Percentiles rank a stretch among this genome's conserved stretches.
Evolutionary conservation across 2,329 filamentous ascomycete species (phyloP).

Genomic region (Aspergillus unguis): DNA sequence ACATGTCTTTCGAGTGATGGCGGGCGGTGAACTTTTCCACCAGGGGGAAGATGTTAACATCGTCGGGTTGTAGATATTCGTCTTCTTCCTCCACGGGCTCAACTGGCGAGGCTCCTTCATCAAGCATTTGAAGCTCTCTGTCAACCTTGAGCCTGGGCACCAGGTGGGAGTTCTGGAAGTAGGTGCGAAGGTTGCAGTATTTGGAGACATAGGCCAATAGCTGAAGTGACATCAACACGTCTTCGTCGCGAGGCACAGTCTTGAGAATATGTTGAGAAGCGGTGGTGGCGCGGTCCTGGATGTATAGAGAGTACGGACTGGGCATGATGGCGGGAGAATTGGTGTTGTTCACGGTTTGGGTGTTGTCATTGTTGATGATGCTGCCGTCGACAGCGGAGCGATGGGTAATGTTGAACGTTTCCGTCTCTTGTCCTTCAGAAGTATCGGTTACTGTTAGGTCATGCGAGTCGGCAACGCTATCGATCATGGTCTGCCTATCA

Average conservation of each 20-base stretch:
- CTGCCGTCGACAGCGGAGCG: constrained; percentile 80
- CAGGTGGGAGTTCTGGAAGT: constrained; percentile 92
- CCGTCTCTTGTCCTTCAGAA: constrained; percentile 80
- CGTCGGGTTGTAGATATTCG: constrained; percentile 86
- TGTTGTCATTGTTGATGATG: constrained; percentile 67
- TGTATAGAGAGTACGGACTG: constrained; percentile 72
- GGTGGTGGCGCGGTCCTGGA: constrained; percentile 70
- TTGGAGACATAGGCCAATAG: constrained; percentile 96
- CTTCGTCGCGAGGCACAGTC: constrained; percentile 93
- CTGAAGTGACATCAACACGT: constrained; percentile 96
- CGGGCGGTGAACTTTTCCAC: constrained; percentile 98
- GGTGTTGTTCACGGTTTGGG: constrained; percentile 59
- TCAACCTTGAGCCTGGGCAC: constrained; percentile 90
- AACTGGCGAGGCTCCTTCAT: constrained; percentile 56
- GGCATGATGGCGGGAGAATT: constrained; percentile 70
- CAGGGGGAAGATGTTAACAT: constrained; percentile 97
- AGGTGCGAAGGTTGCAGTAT: constrained; percentile 92
- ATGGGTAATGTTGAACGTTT: constrained; percentile 92
- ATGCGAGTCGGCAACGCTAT: constrained; percentile 65
- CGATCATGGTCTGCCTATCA: constrained; percentile 74
- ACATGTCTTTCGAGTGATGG: constrained; percentile 95
- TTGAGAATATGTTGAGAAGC: constrained; percentile 70
- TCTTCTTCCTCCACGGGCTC: constrained; percentile 61
- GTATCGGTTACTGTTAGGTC: constrained; percentile 73
- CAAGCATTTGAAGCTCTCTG: constrained; percentile 74